Percentiles rank a stretch among this genome's conserved stretches.
phyloP scores from a whole-genome alignment of 129 eudicot genomes.

The Dittrichia graveolens region DNA sequence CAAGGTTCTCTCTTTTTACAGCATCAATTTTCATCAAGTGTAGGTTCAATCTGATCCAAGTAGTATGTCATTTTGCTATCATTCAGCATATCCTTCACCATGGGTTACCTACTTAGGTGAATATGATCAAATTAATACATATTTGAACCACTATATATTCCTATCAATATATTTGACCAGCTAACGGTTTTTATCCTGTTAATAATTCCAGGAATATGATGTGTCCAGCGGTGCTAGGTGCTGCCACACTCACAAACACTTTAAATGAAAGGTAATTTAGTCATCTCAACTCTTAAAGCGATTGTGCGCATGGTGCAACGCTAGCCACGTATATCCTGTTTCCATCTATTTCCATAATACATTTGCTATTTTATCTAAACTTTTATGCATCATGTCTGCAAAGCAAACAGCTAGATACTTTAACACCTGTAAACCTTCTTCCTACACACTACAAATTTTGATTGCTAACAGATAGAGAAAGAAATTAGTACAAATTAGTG shows the following conservation, averaged over 20 bases:
- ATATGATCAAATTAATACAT: background rate
- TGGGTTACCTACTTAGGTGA: background rate
- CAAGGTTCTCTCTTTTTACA: too few species aligned
- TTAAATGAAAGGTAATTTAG: too few species aligned
- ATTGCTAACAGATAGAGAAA: background rate
- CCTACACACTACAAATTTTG: background rate
- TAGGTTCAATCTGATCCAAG: too few species aligned
- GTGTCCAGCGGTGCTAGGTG: too few species aligned
- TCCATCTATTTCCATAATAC: background rate
- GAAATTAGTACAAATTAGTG: conserved; percentile 3
- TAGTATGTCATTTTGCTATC: background rate
- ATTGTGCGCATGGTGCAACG: too few species aligned
- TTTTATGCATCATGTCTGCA: too few species aligned
- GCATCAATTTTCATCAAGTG: too few species aligned
- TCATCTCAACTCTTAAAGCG: too few species aligned
- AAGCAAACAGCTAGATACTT: too few species aligned
- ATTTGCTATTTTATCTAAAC: background rate
- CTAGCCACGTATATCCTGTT: too few species aligned
- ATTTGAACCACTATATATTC: background rate
- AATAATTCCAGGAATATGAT: too few species aligned
- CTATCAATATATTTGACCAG: background rate
- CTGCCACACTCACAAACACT: too few species aligned
- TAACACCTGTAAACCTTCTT: background rate
- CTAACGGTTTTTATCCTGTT: background rate
- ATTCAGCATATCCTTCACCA: background rate